A percentile compares a stretch with the other conserved stretches of the same genome.
Conservation (phyloP, 1,284 basidiomycete genomes). For the Trametes polyzona region DNA sequence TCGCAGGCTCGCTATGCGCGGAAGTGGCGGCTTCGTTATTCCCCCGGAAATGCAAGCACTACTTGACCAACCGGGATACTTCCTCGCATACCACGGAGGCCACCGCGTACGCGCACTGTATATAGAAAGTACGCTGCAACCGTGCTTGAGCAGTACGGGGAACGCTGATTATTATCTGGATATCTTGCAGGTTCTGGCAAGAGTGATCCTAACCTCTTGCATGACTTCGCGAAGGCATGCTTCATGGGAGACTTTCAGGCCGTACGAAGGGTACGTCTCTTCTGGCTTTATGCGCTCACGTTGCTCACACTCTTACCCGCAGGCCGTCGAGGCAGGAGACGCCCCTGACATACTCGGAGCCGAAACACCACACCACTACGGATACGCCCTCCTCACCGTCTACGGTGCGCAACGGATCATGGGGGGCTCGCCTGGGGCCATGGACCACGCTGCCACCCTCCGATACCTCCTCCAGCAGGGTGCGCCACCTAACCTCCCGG, state of each 20-base stretch:
- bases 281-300: too few species aligned
- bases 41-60: constrained; percentile 44
- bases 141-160: constrained; percentile 11
- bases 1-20: background rate
- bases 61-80: constrained; percentile 41
- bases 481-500: constrained; percentile 4
- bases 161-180: too few species aligned
- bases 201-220: constrained; percentile 36
- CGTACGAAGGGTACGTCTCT: constrained; percentile 36
- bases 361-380: constrained; percentile 51
- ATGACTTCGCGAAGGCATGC: constrained; percentile 42
- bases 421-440: background rate
- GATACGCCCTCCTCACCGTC: constrained; percentile 49
- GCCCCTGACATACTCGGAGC: constrained; percentile 47
- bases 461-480: constrained; percentile 4
- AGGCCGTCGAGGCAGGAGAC: constrained; percentile 44
- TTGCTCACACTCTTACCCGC: background rate
- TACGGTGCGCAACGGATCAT: constrained; percentile 47
- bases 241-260: constrained; percentile 37
- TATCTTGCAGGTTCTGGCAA: background rate
- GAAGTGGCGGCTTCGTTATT: constrained; percentile 39
- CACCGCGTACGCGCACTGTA: constrained; percentile 44
- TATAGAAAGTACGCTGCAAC: constrained; percentile 31
- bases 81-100: constrained; percentile 37
- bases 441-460: constrained; percentile 1